These are phyloP conservation scores for Tricholoma terreum DNA, from an alignment of 768 basidiomycete species.

Conservation along the genomic window DNA sequence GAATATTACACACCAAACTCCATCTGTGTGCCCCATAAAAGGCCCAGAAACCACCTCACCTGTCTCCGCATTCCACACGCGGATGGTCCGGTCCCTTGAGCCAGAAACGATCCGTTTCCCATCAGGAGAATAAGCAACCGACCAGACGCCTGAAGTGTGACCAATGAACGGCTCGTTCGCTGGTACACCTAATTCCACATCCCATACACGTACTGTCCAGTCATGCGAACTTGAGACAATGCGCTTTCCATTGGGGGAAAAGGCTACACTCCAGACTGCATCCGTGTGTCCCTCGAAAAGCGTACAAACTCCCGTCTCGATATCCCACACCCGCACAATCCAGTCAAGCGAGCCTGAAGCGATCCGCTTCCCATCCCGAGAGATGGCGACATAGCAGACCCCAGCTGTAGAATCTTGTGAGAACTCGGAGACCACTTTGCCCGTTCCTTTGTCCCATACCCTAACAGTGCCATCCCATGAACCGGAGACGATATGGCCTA, in stretches of 20 bases:
- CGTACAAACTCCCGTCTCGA: background rate
- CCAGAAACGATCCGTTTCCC: background rate
- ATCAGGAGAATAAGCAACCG: conserved; percentile 2
- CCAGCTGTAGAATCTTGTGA: too few relatives aligned
- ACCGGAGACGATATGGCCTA: too few relatives aligned
- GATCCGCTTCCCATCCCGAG: too few relatives aligned
- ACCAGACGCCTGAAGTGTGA: background rate
- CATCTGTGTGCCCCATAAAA: background rate
- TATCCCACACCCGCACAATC: too few relatives aligned
- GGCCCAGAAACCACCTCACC: background rate
- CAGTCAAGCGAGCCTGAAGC: too few relatives aligned
- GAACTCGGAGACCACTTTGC: too few relatives aligned
- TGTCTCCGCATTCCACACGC: background rate
- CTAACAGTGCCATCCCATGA: too few relatives aligned
- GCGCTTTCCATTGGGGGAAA: background rate
- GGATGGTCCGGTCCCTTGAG: background rate
- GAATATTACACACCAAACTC: background rate
- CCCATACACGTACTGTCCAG: background rate
- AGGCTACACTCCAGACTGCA: background rate
- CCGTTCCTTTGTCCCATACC: too few relatives aligned
- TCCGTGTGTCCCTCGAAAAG: background rate
- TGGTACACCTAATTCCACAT: too few relatives aligned
- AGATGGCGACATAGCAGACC: too few relatives aligned
- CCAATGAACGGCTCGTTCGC: background rate
- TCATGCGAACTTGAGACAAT: background rate